Conservation (phyloP, 257 asterid genomes). For the Scutellaria baicalensis region DNA sequence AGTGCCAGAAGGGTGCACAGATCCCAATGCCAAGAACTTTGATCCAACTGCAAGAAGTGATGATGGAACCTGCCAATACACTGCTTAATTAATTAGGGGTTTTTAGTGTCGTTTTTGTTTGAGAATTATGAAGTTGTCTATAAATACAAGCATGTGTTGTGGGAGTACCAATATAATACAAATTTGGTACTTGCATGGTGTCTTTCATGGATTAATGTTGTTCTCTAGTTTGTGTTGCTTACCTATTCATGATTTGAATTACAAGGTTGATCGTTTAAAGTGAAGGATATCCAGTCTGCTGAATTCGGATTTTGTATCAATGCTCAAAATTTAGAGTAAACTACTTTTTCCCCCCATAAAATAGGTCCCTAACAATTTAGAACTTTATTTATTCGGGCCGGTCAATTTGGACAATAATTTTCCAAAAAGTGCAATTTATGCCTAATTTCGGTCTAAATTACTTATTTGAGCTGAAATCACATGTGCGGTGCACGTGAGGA, state of each 20-base stretch:
- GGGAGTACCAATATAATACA: neutral
- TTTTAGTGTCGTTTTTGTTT: neutral
- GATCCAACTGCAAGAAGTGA: constrained; percentile 74
- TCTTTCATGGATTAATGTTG: neutral
- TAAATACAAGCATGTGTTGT: neutral
- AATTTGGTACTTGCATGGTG: constrained; percentile 1
- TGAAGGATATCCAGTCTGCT: no score
- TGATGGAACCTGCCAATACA: constrained; percentile 48
- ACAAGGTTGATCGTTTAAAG: no score
- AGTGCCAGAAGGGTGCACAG: constrained; percentile 65
- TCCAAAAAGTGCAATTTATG: no score
- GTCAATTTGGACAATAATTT: no score
- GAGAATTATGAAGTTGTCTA: neutral
- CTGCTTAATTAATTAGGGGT: neutral
- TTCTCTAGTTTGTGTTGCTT: constrained; percentile 5
- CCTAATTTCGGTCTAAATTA: no score
- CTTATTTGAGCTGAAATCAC: no score
- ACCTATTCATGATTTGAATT: neutral
- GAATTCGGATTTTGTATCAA: no score
- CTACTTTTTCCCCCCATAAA: no score
- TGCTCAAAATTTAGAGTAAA: no score
- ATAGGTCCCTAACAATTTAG: no score
- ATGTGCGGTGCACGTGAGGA: no score
- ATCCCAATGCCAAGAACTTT: constrained; percentile 43
- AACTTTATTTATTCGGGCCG: no score